Evolutionary conservation across 2,329 filamentous ascomycete genomes (phyloP), one percentile per base, ranked within the genome.

Genomic region (Alternaria sp.): DNA sequence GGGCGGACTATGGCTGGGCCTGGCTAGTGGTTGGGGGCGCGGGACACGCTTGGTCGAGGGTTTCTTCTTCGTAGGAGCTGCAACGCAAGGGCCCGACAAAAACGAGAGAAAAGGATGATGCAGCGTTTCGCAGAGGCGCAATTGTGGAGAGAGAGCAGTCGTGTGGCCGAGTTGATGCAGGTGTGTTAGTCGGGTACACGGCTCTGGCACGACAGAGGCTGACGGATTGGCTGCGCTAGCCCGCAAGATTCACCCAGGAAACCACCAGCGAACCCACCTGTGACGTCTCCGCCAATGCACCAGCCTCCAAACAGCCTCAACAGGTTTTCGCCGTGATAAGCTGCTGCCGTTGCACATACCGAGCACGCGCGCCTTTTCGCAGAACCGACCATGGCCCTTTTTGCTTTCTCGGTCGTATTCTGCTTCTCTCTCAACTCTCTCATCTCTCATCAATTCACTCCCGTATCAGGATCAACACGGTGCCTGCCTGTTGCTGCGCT

Each of bases 181-280:
- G 60, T 44, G 54, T 49, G 25, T 30, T 54, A 40, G 54, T 38
- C 55, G 62, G 62, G 41, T 59, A 57, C 32, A 64, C 59, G 59
- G 62, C 56, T 34, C 11, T 63, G 62, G 62, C 50, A 61, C 44
- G 53, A 62, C 62, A 62, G 62, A 62, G 56, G 59, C 62, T 63
- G 62, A 62, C 56, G 56, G 12, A 54, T 53, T 60, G 53, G 53
- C 36, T 43, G 41, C 45, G 49, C 61, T 63, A 51, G 58, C 54
- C 41, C 32, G 55, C 45, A 27, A 41, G 30, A 54, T 59, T 58
- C 54, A 59, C 62, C 58, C 51, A 54, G 52, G 55, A 58, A 59
- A 59, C 56, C 46, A 52, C 49, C 27, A 25, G 25, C 16, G 54
- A 52, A 48, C 58, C 58, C 58, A 60, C 57, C 57, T 51, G 46